A percentile compares a stretch with the other conserved stretches of the same genome.
Conservation (phyloP, 306 rosid species). For the Lathyrus aphaca region DNA sequence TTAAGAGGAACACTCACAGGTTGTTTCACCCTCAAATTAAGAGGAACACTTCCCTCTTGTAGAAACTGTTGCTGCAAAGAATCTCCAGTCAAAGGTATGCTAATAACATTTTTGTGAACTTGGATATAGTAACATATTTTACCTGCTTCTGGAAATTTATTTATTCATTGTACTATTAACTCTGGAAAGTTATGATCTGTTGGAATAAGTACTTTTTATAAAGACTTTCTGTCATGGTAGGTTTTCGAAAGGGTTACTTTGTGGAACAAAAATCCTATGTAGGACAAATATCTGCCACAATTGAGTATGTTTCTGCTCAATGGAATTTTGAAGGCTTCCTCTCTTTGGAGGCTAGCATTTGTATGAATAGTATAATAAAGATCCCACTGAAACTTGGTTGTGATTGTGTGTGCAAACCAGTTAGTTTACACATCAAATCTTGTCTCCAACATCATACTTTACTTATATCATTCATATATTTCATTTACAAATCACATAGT, state of each 20-base stretch:
- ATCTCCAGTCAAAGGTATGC: too few relatives aligned
- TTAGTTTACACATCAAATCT: conserved; percentile 12
- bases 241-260: conserved; percentile 27
- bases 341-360: conserved; percentile 18
- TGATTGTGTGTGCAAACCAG: conserved; percentile 15
- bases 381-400: conserved; percentile 11
- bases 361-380: neutral
- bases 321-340: conserved; percentile 19
- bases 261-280: conserved; percentile 20
- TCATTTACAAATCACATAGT: conserved; percentile 43
- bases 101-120: too few relatives aligned
- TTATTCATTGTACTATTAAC: too few relatives aligned
- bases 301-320: conserved; percentile 16
- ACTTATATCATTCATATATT: conserved; percentile 40
- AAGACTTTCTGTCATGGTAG: conserved; percentile 39
- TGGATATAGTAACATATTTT: too few relatives aligned
- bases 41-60: too few relatives aligned
- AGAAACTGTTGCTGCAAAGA: too few relatives aligned
- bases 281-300: conserved; percentile 38
- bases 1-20: too few relatives aligned
- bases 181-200: too few relatives aligned
- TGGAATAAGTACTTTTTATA: too few relatives aligned
- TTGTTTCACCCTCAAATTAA: too few relatives aligned
- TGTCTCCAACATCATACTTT: too few relatives aligned
- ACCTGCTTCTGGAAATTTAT: too few relatives aligned